Base-by-base conservation (phyloP, 164 flowering plant genomes). In the Annona squamosa region DNA sequence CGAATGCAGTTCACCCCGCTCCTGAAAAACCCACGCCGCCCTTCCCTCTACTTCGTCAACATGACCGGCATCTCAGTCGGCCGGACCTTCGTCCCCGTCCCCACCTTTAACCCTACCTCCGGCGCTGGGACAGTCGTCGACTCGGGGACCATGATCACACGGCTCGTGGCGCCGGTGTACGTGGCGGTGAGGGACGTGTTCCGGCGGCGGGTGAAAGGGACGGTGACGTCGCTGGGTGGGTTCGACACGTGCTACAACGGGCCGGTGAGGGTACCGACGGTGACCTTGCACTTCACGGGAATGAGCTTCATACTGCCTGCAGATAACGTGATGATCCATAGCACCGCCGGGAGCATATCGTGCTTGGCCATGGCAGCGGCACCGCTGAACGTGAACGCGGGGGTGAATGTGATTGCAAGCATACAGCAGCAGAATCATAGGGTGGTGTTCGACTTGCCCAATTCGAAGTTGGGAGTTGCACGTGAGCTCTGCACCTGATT, bases 351-450 rank as follows among this genome's bases (percentile, higher is more conserved):
- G 18, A 80, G 84, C 75, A 81, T 65, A 43, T 73, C 84, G 0
- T 91, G 97, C 78, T 68, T 91, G 77, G 97, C 97, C 42, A 89
- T 90, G 94, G 94, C 94, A 0, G 85, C 88, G 2, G 84, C 99
- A 4, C 92, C 95, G 0, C 87, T 79, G 52, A 83, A 87, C 71
- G 88, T 93, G 73, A 90, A 91, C 78, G 88, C 94, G 0, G 99
- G 85, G 65, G 85, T 93, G 19, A 95, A 95, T 69, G 97, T 95
- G 70, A 88, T 93, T 4, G 96, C 98, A 66, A 91, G 81, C 77
- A 82, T 90, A 91, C 98, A 95, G 82, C 98, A 93, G 78, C 96
- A 91, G 80, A 95, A 95, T 81, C 97, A 91, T 75, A 76, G 95
- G 70, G 65, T 95, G 1, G 79, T 93, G 52, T 78, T 84, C 73